These are phyloP conservation scores for Coemansia sp. DNA, from an alignment of 192 early-diverging fungal genomes.

Conservation along the genomic window DNA sequence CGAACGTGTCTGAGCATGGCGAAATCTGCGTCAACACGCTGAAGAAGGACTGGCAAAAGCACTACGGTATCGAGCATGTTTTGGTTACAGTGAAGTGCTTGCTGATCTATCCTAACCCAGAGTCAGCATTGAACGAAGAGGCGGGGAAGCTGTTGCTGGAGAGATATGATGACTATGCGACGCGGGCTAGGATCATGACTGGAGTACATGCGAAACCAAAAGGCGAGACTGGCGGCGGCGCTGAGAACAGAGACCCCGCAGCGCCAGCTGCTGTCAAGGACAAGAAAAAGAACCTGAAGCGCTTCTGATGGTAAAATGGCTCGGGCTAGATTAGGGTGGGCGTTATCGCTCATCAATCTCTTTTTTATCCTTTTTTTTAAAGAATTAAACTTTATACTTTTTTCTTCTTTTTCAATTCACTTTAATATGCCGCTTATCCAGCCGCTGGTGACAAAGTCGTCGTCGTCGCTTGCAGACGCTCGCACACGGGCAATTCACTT, in stretches of 20 bases:
- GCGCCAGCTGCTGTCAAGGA: conserved; percentile 16
- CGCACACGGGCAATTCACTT: conserved; percentile 62
- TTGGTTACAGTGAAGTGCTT: conserved; percentile 93
- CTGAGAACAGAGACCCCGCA: conserved; percentile 28
- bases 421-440: conserved; percentile 40
- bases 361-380: background rate
- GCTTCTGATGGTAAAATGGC: conserved; percentile 22
- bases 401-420: background rate
- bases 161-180: conserved; percentile 80
- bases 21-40: conserved; percentile 96
- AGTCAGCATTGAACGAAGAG: conserved; percentile 95
- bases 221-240: background rate
- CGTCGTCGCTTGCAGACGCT: conserved; percentile 63
- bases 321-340: background rate
- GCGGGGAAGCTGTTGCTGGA: conserved; percentile 89
- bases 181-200: conserved; percentile 77
- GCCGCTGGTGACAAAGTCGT: conserved; percentile 51
- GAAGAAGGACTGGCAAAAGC: conserved; percentile 95
- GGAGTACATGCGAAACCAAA: conserved; percentile 69
- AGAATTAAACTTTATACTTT: background rate
- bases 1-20: conserved; percentile 84
- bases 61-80: conserved; percentile 80
- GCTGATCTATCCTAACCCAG: conserved; percentile 92
- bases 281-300: conserved; percentile 52
- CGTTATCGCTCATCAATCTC: background rate